These are phyloP conservation scores for Prunella vulgaris DNA, from an alignment of 257 asterid genomes.

Conservation along the genomic window DNA sequence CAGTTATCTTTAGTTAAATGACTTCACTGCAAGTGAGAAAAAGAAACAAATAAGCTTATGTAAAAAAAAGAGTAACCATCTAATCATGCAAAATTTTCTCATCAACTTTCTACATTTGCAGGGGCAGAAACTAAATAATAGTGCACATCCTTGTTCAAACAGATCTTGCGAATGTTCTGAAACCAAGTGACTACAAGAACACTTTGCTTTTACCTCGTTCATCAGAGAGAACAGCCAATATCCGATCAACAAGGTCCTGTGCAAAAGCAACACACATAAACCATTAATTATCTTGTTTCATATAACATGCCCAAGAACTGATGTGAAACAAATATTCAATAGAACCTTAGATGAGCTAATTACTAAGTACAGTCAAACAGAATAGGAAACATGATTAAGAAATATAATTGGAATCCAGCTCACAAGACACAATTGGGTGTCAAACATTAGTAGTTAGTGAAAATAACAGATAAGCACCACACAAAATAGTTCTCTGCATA, in stretches of 20 bases:
- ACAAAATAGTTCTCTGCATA: background rate
- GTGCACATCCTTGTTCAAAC: background rate
- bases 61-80: background rate
- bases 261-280: slow-evolving; percentile 5
- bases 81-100: background rate
- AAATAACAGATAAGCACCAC: background rate
- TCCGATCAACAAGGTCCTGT: slow-evolving; percentile 97
- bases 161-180: background rate
- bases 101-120: slow-evolving; percentile 11
- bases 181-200: slow-evolving; percentile 5
- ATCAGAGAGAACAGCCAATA: slow-evolving; percentile 67
- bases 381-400: background rate
- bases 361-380: background rate
- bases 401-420: background rate
- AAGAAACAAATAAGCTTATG: slow-evolving; percentile 10
- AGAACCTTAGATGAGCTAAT: background rate
- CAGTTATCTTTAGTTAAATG: background rate
- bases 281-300: slow-evolving; percentile 7
- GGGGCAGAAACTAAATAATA: background rate
- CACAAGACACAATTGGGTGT: background rate
- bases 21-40: slow-evolving; percentile 6
- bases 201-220: slow-evolving; percentile 59
- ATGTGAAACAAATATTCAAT: background rate
- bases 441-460: background rate
- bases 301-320: background rate